Percentiles rank a stretch among this genome's conserved stretches.
These are phyloP conservation scores for Crepidotus variabilis DNA, from an alignment of 768 basidiomycete genomes.

Conservation along the genomic window DNA sequence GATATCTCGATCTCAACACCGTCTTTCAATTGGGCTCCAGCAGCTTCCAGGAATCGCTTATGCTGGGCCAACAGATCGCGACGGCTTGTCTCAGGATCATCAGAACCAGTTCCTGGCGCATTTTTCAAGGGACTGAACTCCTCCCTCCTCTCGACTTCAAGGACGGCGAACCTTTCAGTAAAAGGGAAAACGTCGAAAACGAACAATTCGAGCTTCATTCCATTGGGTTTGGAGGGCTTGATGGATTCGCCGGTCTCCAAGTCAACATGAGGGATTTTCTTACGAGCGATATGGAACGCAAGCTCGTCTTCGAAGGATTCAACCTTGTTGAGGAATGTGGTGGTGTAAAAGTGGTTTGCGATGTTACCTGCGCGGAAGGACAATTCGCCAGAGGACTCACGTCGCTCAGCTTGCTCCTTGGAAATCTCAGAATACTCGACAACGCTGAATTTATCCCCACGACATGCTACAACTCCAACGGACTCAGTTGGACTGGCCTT, in stretches of 20 bases:
- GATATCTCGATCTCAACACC: constrained; percentile 88
- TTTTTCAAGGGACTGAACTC: constrained; percentile 99
- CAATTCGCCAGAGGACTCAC: constrained; percentile 71
- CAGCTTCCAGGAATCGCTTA: constrained; percentile 71
- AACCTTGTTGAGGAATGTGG: constrained; percentile 72
- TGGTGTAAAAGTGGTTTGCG: constrained; percentile 97
- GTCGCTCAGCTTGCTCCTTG: constrained; percentile 78
- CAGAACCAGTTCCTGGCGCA: constrained; percentile 86
- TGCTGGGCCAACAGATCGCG: constrained; percentile 89
- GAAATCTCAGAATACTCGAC: constrained; percentile 98
- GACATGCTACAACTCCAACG: constrained; percentile 89
- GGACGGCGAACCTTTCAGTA: constrained; percentile 75
- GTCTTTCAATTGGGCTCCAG: constrained; percentile 71
- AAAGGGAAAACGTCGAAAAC: constrained; percentile 99
- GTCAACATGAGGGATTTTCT: constrained; percentile 90
- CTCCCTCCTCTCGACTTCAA: constrained; percentile 84
- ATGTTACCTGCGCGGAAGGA: constrained; percentile 95
- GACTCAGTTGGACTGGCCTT: constrained; percentile 84
- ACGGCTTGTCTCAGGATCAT: constrained; percentile 88
- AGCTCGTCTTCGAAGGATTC: constrained; percentile 83
- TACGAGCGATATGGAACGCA: constrained; percentile 96
- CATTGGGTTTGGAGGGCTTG: constrained; percentile 90
- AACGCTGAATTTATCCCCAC: constrained; percentile 82
- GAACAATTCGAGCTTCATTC: constrained; percentile 99
- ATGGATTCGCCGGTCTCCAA: constrained; percentile 59